Percentiles rank a stretch among this genome's conserved stretches.
These are phyloP conservation scores for Didymella pomorum DNA, from an alignment of 2,329 filamentous ascomycete species.

Conservation along the genomic window DNA sequence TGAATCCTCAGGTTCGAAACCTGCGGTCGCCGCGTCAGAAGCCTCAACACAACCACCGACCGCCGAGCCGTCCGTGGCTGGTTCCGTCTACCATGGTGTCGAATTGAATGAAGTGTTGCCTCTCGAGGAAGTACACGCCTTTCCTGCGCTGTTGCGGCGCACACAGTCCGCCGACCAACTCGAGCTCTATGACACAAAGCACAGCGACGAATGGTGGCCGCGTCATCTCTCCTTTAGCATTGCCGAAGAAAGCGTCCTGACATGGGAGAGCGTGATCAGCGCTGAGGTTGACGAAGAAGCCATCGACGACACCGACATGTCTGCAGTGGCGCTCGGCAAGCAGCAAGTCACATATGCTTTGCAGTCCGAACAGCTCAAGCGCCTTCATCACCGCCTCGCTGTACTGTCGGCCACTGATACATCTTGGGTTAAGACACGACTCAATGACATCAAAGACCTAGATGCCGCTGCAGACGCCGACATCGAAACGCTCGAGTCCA, in stretches of 20 bases:
- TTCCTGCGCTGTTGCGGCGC: slow-evolving; percentile 64
- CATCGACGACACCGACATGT: slow-evolving; percentile 42
- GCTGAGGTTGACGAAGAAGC: slow-evolving; percentile 31
- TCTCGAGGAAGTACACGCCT: slow-evolving; percentile 58
- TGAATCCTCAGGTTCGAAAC: slow-evolving; percentile 27
- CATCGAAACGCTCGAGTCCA: slow-evolving; percentile 69
- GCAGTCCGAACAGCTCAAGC: slow-evolving; percentile 64
- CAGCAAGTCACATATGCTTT: slow-evolving; percentile 49
- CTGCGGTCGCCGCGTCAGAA: slow-evolving; percentile 30
- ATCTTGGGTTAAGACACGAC: slow-evolving; percentile 68
- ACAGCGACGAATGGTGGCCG: slow-evolving; percentile 70
- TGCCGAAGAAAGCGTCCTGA: slow-evolving; percentile 76
- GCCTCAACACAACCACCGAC: slow-evolving; percentile 48
- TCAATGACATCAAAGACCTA: slow-evolving; percentile 65
- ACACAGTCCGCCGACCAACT: slow-evolving; percentile 64
- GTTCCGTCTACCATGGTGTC: slow-evolving; percentile 66
- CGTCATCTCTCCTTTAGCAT: slow-evolving; percentile 78
- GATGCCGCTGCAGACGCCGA: slow-evolving; percentile 67
- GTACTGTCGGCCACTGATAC: slow-evolving; percentile 62
- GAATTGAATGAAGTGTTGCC: slow-evolving; percentile 58
- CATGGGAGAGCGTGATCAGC: slow-evolving; percentile 58
- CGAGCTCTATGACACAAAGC: slow-evolving; percentile 30
- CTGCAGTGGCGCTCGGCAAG: slow-evolving; percentile 40
- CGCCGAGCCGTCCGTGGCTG: slow-evolving; percentile 64
- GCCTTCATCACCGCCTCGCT: slow-evolving; percentile 69